A percentile compares a stretch with the other conserved stretches of the same genome.
phyloP scores from a whole-genome alignment of 2,329 filamentous ascomycete species.

The Corinectria fuckeliana region DNA sequence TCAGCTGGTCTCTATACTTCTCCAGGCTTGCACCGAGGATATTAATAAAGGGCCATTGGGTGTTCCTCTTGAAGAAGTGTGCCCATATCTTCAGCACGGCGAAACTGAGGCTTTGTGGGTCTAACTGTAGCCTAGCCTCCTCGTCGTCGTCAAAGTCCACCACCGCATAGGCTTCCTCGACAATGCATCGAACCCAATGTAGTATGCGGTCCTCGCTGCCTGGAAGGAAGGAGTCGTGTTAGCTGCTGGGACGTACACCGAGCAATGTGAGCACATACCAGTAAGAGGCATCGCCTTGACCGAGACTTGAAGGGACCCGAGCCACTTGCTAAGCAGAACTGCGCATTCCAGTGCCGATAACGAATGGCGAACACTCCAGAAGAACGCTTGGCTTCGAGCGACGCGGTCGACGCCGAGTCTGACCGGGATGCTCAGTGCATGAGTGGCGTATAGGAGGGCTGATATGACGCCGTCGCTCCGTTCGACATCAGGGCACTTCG shows the following conservation, averaged over 20 bases:
- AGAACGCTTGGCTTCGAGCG: constrained; percentile 60
- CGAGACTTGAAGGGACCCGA: constrained; percentile 39
- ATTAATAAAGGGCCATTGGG: constrained; percentile 56
- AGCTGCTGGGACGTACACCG: not conserved
- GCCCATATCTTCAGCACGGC: constrained; percentile 54
- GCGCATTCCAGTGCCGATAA: constrained; percentile 62
- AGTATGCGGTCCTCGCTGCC: constrained; percentile 53
- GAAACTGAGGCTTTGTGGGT: constrained; percentile 43
- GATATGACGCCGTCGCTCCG: constrained; percentile 55
- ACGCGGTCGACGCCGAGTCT: constrained; percentile 61
- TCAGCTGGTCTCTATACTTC: constrained; percentile 39
- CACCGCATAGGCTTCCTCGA: constrained; percentile 50
- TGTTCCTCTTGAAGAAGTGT: constrained; percentile 55
- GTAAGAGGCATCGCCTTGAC: constrained; percentile 31
- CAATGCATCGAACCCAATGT: constrained; percentile 54
- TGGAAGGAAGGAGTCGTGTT: constrained; percentile 13
- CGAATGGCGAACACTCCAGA: constrained; percentile 64
- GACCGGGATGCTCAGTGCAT: constrained; percentile 62
- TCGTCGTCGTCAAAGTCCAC: constrained; percentile 49
- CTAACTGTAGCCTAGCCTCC: constrained; percentile 24
- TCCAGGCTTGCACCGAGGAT: constrained; percentile 51
- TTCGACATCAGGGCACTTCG: constrained; percentile 48
- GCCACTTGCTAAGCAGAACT: constrained; percentile 59
- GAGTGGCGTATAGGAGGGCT: constrained; percentile 59
- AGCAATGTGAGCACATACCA: constrained; percentile 28